A percentile compares a stretch with the other conserved stretches of the same genome.
These are phyloP conservation scores for Orbilia brochopaga DNA, from an alignment of 2,329 filamentous ascomycete species.

Conservation along the genomic window DNA sequence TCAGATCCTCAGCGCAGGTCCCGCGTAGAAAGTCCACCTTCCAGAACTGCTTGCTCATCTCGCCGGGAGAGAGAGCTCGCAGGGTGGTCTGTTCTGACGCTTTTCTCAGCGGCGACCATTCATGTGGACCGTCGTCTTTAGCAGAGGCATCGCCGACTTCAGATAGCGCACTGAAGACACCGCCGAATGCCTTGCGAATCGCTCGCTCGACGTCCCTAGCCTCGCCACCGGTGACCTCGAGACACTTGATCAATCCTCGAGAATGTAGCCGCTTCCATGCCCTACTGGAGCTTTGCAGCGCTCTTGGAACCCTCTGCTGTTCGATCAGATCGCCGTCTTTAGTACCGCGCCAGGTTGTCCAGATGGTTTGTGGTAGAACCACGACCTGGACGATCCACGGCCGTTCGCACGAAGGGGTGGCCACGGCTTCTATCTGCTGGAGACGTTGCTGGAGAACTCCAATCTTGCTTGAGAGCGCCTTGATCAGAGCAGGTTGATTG, in stretches of 20 bases:
- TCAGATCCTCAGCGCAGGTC: conserved; percentile 44
- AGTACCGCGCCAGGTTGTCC: conserved; percentile 33
- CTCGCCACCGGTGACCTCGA: conserved; percentile 45
- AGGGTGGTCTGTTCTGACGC: conserved; percentile 39
- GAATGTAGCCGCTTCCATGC: conserved; percentile 45
- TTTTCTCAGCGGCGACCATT: conserved; percentile 47
- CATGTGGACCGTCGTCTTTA: conserved; percentile 27
- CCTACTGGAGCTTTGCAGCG: conserved; percentile 20
- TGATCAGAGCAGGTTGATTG: conserved; percentile 37
- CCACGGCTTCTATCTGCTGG: conserved; percentile 47
- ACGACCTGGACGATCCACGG: conserved; percentile 53
- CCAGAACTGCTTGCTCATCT: conserved; percentile 48
- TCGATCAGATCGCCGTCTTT: conserved; percentile 37
- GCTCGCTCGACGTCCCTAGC: conserved; percentile 43
- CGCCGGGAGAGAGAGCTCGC: conserved; percentile 24
- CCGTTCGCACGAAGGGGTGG: conserved; percentile 42
- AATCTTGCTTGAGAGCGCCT: conserved; percentile 40
- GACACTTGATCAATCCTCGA: conserved; percentile 41
- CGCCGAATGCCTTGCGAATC: conserved; percentile 38
- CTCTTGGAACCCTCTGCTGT: conserved; percentile 30
- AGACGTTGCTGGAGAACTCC: conserved; percentile 50
- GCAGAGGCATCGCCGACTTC: conserved; percentile 29
- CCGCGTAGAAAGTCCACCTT: conserved; percentile 48
- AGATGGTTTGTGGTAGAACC: conserved; percentile 51
- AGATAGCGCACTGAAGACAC: conserved; percentile 17